Conservation (phyloP, 768 basidiomycete genomes). For the Kwoniella pini region DNA sequence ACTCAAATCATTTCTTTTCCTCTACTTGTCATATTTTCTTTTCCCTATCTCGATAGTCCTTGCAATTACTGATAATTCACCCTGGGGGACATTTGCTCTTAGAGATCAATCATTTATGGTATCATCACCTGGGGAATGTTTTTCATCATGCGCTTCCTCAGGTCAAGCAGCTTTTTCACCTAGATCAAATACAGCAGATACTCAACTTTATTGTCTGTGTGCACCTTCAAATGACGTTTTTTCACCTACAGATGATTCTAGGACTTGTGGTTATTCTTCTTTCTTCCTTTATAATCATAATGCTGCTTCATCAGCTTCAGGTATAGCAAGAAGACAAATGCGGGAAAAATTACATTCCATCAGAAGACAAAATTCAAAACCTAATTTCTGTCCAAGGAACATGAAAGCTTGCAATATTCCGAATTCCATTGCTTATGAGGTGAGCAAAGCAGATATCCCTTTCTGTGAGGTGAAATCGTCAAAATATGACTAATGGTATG, state of each 20-base stretch:
- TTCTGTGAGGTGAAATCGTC: too few relatives aligned
- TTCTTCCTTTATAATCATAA: conserved; percentile 8
- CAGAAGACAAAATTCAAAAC: neutral
- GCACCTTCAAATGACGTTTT: neutral
- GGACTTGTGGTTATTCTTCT: neutral
- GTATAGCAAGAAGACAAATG: conserved; percentile 3
- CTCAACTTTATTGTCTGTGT: neutral
- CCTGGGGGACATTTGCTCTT: neutral
- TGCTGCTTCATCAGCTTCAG: conserved; percentile 6
- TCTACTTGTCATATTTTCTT: too few relatives aligned
- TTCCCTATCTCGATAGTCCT: too few relatives aligned
- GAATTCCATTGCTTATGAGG: conserved; percentile 8
- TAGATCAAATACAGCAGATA: neutral
- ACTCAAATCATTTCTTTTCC: too few relatives aligned
- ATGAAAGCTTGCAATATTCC: conserved; percentile 10
- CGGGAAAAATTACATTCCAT: neutral
- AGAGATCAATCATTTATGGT: neutral
- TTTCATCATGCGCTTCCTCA: neutral
- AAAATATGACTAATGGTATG: too few relatives aligned
- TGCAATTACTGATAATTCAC: too few relatives aligned
- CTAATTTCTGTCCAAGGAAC: conserved; percentile 4
- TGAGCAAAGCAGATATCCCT: too few relatives aligned
- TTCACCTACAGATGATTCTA: neutral
- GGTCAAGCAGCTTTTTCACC: neutral
- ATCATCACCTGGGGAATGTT: neutral